Conservation (phyloP, 2,329 filamentous ascomycete genomes). For the Phialocephala sp. region DNA sequence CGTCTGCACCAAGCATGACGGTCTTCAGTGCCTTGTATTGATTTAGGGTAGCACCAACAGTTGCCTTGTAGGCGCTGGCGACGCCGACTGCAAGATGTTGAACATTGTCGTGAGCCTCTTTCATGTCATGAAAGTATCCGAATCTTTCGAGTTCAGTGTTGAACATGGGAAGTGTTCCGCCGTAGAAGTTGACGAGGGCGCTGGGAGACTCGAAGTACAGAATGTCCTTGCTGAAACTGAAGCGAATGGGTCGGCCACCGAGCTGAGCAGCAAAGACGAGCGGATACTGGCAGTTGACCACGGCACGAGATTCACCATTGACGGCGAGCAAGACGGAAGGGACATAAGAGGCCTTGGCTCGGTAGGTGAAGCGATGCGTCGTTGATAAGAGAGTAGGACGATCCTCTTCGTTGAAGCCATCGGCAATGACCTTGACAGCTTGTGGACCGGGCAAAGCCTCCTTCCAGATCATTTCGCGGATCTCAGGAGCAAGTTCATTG, state of each 20-base stretch:
- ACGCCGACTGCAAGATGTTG: background rate
- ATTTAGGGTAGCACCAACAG: background rate
- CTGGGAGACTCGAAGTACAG: background rate
- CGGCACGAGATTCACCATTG: background rate
- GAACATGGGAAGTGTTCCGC: constrained; percentile 2
- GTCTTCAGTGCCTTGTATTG: background rate
- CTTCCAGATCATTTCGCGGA: constrained; percentile 5
- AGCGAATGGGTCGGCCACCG: constrained; percentile 3
- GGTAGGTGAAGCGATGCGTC: background rate
- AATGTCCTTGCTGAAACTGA: background rate
- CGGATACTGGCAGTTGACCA: background rate
- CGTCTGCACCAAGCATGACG: background rate
- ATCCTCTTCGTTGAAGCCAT: background rate
- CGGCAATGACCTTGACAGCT: background rate
- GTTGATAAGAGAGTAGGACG: background rate
- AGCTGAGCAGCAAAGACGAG: background rate
- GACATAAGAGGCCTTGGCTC: background rate
- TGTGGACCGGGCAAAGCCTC: background rate
- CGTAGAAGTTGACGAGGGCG: background rate
- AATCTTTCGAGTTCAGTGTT: background rate
- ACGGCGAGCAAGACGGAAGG: background rate
- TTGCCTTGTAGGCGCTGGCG: background rate
- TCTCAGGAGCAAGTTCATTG: background rate
- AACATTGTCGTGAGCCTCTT: background rate
- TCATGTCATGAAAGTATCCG: background rate